These are phyloP conservation scores for Aspergillus olivimuriae DNA, from an alignment of 495 filamentous ascomycete genomes.

Conservation along the genomic window DNA sequence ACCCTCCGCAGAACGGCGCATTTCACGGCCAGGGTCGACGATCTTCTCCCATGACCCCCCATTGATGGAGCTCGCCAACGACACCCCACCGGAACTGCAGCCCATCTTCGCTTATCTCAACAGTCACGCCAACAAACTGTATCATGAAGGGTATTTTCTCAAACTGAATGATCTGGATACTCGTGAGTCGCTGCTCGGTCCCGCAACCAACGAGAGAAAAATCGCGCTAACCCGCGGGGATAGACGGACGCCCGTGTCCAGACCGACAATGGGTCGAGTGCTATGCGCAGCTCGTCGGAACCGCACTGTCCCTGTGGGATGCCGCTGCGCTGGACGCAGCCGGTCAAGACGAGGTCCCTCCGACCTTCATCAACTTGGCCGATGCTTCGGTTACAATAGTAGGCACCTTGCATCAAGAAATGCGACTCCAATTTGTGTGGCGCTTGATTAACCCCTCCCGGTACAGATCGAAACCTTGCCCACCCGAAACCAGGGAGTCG, in stretches of 20 bases:
- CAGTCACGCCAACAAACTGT: conserved; percentile 92
- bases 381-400: conserved; percentile 99
- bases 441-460: conserved; percentile 6
- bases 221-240: conserved; percentile 6
- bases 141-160: conserved; percentile 95
- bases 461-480: conserved; percentile 82
- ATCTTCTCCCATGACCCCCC: conserved; percentile 82
- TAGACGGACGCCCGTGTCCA: conserved; percentile 77
- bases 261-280: conserved; percentile 95
- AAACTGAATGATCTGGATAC: conserved; percentile 91
- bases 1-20: conserved; percentile 25
- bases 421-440: background rate
- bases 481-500: conserved; percentile 65
- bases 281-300: conserved; percentile 94
- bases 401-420: conserved; percentile 6
- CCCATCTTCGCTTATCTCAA: conserved; percentile 93
- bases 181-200: too few species aligned
- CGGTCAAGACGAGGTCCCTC: conserved; percentile 77
- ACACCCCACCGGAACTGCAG: conserved; percentile 86
- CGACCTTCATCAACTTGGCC: conserved; percentile 94
- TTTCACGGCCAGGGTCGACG: conserved; percentile 56
- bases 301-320: conserved; percentile 93
- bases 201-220: conserved; percentile 24
- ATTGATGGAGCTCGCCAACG: conserved; percentile 72
- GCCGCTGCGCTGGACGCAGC: conserved; percentile 87